phyloP scores from a whole-genome alignment of 1,284 basidiomycete genomes.

The Pholiota adiposa region DNA sequence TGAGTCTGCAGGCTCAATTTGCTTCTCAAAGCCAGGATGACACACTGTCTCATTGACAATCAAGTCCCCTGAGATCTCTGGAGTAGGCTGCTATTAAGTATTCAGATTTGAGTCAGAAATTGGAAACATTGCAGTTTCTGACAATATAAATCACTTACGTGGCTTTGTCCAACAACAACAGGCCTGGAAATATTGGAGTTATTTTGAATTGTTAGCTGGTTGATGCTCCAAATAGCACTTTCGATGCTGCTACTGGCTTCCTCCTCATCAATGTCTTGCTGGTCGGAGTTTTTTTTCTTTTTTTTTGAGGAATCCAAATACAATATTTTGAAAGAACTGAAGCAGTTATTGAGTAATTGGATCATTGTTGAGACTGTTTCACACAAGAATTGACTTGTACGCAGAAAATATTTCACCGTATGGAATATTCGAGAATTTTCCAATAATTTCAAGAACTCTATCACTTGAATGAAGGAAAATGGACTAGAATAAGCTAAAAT shows the following conservation, averaged over 20 bases:
- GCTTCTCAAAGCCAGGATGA: too few relatives aligned
- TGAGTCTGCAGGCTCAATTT: too few relatives aligned
- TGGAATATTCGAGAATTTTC: not conserved
- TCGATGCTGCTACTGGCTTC: not conserved
- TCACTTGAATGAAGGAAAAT: slow-evolving; percentile 3
- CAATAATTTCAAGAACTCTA: not conserved
- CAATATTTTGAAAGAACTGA: not conserved
- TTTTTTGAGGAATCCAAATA: not conserved
- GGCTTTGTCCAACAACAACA: too few relatives aligned
- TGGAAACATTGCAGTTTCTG: too few relatives aligned
- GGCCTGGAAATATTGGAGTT: too few relatives aligned
- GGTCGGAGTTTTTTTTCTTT: not conserved
- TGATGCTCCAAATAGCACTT: not conserved
- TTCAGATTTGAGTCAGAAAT: too few relatives aligned
- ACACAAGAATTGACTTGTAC: not conserved
- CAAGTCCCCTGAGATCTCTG: too few relatives aligned
- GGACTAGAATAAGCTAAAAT: not conserved
- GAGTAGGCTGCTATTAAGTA: too few relatives aligned
- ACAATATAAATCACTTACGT: too few relatives aligned
- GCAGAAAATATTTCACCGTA: not conserved
- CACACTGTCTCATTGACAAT: too few relatives aligned
- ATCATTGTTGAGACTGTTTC: not conserved
- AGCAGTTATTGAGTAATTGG: not conserved
- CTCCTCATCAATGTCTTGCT: not conserved
- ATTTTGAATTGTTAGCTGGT: too few relatives aligned